Conservation (phyloP, 1,139 yeast species). For the Candida sanyaensis region DNA sequence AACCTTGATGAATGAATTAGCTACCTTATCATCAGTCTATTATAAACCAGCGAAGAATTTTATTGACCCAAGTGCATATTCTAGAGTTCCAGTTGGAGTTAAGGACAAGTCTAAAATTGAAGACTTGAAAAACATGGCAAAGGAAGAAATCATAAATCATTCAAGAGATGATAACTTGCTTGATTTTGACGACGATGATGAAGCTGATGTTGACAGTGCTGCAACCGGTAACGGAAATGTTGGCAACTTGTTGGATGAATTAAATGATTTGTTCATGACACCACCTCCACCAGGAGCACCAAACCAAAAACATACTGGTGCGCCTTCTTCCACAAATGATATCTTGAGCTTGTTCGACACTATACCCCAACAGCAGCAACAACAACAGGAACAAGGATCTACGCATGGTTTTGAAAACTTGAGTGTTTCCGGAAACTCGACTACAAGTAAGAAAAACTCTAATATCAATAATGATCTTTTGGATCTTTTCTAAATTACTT, state of each 20-base stretch:
- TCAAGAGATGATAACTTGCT: constrained; percentile 79
- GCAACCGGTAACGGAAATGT: constrained; percentile 15
- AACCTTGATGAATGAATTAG: constrained; percentile 70
- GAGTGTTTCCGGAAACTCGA: constrained; percentile 23
- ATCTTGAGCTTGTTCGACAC: constrained; percentile 45
- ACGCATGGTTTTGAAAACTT: constrained; percentile 19
- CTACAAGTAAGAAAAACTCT: constrained; percentile 8
- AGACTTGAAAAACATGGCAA: constrained; percentile 77
- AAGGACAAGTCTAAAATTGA: constrained; percentile 44
- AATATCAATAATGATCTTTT: constrained; percentile 50
- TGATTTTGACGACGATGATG: constrained; percentile 74
- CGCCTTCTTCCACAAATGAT: constrained; percentile 32
- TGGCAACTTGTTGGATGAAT: constrained; percentile 55
- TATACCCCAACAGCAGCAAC: constrained; percentile 10
- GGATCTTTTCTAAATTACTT: constrained; percentile 48
- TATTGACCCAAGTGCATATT: constrained; percentile 43
- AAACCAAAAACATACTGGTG: constrained; percentile 4
- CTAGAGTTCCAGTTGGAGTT: constrained; percentile 26
- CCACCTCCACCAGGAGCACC: constrained; percentile 18
- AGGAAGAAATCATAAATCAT: constrained; percentile 68
- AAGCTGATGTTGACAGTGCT: constrained; percentile 24
- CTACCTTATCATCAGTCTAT: constrained; percentile 86
- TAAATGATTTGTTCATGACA: constrained; percentile 64
- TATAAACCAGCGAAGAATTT: constrained; percentile 80
- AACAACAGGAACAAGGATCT: constrained; percentile 9